phyloP scores from a whole-genome alignment of 139 green algal species.

The Microglena sp. region DNA sequence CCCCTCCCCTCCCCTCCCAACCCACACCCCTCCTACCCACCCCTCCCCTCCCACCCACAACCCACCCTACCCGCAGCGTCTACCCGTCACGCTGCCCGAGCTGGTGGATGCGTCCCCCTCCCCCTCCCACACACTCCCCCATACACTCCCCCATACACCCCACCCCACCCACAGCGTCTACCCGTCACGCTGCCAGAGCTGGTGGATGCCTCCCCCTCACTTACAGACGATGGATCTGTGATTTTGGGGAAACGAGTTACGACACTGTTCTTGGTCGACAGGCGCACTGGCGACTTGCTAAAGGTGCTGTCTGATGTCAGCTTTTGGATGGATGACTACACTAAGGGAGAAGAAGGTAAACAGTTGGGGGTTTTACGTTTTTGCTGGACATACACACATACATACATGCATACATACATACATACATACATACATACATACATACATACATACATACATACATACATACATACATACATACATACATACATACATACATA shows the following conservation, averaged over 20 bases:
- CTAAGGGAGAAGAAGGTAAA: too few relatives aligned
- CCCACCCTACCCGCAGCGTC: too few relatives aligned
- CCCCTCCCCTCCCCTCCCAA: neutral
- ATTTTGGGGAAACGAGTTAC: slow-evolving; percentile 65
- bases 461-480: too few relatives aligned
- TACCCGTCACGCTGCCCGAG: slow-evolving; percentile 71
- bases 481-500: too few relatives aligned
- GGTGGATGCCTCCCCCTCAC: slow-evolving; percentile 65
- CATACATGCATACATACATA: too few relatives aligned
- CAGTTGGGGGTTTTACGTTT: too few relatives aligned
- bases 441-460: too few relatives aligned
- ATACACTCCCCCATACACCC: too few relatives aligned
- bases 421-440: too few relatives aligned
- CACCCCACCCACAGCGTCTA: slow-evolving; percentile 52
- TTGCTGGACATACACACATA: too few relatives aligned
- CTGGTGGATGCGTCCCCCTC: slow-evolving; percentile 74
- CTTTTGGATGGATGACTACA: slow-evolving; percentile 26
- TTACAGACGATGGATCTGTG: slow-evolving; percentile 70
- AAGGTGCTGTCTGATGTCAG: slow-evolving; percentile 16
- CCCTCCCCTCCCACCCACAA: neutral
- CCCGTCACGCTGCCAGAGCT: slow-evolving; percentile 74
- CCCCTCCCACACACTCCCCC: slow-evolving; percentile 49
- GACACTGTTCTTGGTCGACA: slow-evolving; percentile 71
- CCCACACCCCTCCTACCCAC: neutral
- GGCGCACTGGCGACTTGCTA: slow-evolving; percentile 44